phyloP scores from a whole-genome alignment of 2,329 filamentous ascomycete genomes.

The Verticillium dahliae region DNA sequence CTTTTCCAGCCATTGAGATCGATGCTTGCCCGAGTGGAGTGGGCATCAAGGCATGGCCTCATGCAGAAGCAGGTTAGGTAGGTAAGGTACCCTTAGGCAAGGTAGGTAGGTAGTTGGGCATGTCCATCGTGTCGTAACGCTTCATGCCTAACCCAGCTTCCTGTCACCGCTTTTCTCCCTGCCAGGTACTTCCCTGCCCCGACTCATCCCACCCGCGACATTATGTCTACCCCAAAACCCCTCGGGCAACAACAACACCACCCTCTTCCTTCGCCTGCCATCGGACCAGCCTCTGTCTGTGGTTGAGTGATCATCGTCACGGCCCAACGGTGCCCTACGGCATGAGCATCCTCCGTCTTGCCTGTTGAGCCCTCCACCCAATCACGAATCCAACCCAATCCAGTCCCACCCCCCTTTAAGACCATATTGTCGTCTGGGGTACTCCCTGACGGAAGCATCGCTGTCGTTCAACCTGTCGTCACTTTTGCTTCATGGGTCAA shows the following conservation, averaged over 20 bases:
- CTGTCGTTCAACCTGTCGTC: neutral
- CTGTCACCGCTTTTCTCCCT: slow-evolving; percentile 23
- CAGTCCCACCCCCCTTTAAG: slow-evolving; percentile 1
- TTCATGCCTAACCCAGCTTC: slow-evolving; percentile 13
- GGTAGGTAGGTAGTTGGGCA: slow-evolving; percentile 9
- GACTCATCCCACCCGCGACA: slow-evolving; percentile 17
- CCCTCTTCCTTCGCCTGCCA: slow-evolving; percentile 5
- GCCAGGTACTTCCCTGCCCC: slow-evolving; percentile 26
- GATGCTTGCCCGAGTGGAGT: slow-evolving; percentile 3
- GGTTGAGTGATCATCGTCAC: slow-evolving; percentile 11
- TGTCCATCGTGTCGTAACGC: slow-evolving; percentile 10
- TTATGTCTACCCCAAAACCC: slow-evolving; percentile 18
- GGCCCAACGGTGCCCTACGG: slow-evolving; percentile 22
- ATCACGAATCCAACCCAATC: neutral
- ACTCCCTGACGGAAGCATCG: slow-evolving; percentile 6
- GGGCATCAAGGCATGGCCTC: slow-evolving; percentile 13
- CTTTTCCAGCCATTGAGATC: neutral
- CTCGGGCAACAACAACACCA: slow-evolving; percentile 21
- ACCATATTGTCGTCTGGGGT: slow-evolving; percentile 10
- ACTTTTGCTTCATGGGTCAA: neutral
- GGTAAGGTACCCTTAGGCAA: no score
- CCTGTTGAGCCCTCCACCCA: neutral
- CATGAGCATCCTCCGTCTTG: slow-evolving; percentile 7
- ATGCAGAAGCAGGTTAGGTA: neutral
- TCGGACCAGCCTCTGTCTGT: neutral